phyloP scores from a whole-genome alignment of 2,329 filamentous ascomycete species.

The Gnomoniopsis sp. region DNA sequence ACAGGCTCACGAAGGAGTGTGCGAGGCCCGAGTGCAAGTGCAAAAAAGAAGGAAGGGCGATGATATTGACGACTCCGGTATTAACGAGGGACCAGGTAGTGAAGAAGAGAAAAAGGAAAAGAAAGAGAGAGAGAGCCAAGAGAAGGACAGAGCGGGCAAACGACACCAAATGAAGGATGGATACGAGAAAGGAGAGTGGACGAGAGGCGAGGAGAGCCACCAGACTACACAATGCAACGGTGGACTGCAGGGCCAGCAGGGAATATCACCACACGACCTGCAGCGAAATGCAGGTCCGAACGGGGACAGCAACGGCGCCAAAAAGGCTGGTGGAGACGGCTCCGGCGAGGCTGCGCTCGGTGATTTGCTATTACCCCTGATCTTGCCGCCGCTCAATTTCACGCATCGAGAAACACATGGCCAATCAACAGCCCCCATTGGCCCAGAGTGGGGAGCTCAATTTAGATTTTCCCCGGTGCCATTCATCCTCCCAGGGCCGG shows the following conservation, averaged over 20 bases:
- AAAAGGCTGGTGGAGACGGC: conserved; percentile 9
- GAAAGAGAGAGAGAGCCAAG: not conserved
- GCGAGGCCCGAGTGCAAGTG: conserved; percentile 2
- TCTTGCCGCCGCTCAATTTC: conserved; percentile 18
- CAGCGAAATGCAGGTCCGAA: conserved; percentile 16
- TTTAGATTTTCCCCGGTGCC: conserved; percentile 6
- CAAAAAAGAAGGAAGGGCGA: conserved; percentile 32
- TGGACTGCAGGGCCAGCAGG: conserved; percentile 15
- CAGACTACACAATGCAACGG: conserved; percentile 13
- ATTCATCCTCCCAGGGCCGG: not conserved
- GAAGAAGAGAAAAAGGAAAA: conserved; percentile 7
- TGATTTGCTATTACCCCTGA: conserved; percentile 18
- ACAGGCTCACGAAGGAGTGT: conserved; percentile 7
- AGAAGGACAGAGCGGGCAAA: not conserved
- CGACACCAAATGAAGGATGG: conserved; percentile 14
- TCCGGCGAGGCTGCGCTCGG: not conserved
- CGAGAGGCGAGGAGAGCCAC: not conserved
- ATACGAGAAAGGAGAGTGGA: conserved; percentile 18
- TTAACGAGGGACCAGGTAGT: conserved; percentile 28
- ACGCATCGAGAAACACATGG: conserved; percentile 18
- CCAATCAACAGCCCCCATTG: conserved; percentile 12
- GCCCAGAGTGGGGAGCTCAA: conserved; percentile 20
- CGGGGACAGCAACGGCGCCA: conserved; percentile 18
- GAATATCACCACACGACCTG: not conserved
- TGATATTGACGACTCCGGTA: conserved; percentile 25